Conservation (phyloP, 805 yeast genomes). For the Zygoascus flipseniorum region DNA sequence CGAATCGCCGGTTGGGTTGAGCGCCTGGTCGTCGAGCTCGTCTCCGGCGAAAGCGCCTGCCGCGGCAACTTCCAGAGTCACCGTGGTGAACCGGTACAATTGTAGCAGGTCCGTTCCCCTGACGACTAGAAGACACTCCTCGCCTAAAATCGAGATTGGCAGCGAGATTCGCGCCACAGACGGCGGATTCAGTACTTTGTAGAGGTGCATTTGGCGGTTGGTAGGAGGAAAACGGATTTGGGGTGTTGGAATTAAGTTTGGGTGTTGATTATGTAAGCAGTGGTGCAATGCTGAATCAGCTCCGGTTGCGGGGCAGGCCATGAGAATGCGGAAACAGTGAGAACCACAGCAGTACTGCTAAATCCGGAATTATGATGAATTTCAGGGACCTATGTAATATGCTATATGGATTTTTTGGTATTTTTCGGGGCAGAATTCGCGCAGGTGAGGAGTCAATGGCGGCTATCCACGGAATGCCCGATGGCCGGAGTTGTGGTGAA, state of each 20-base stretch:
- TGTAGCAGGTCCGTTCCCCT: conserved; percentile 59
- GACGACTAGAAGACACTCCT: conserved; percentile 55
- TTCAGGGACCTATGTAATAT: too few species aligned
- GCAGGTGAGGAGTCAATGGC: too few species aligned
- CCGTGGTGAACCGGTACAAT: conserved; percentile 36
- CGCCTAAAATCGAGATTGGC: conserved; percentile 31
- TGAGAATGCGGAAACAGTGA: too few species aligned
- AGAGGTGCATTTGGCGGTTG: conserved; percentile 54
- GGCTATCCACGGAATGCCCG: too few species aligned
- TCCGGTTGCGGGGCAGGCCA: neutral
- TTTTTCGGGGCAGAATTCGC: too few species aligned
- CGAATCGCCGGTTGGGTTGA: conserved; percentile 11
- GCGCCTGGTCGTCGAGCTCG: conserved; percentile 19
- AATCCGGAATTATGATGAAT: too few species aligned
- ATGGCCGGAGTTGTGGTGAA: too few species aligned
- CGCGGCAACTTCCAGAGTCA: conserved; percentile 8
- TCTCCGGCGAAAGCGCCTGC: conserved; percentile 14
- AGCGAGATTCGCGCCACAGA: conserved; percentile 58
- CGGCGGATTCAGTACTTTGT: conserved; percentile 69
- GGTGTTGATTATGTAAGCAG: neutral
- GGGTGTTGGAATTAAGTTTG: neutral
- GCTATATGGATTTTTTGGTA: too few species aligned
- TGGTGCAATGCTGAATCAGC: neutral
- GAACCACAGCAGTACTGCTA: too few species aligned
- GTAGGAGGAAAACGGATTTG: neutral